Evolutionary conservation across 495 filamentous ascomycete genomes (phyloP).

Genomic region (Penicillium goetzii): DNA sequence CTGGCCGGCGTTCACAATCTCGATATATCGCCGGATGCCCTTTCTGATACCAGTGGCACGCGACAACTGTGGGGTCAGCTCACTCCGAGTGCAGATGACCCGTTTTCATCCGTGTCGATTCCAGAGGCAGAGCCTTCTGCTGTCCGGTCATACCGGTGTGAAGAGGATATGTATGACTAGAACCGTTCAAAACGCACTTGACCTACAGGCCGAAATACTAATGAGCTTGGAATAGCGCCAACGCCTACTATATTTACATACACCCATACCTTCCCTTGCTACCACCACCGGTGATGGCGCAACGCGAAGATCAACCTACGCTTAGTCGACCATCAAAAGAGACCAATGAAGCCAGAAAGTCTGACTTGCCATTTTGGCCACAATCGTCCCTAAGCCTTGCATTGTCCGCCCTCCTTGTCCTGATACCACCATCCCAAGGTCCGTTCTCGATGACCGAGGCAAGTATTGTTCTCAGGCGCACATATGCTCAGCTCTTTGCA

Average conservation of each 20-base stretch:
- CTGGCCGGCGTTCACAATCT: slow-evolving; percentile 27
- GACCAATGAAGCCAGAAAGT: slow-evolving; percentile 20
- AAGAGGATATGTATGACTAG: slow-evolving; percentile 32
- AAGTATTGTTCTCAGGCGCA: slow-evolving; percentile 43
- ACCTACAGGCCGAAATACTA: background rate
- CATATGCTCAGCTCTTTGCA: slow-evolving; percentile 54
- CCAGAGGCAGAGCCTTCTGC: slow-evolving; percentile 10
- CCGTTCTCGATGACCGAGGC: slow-evolving; percentile 34
- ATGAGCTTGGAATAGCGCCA: slow-evolving; percentile 22
- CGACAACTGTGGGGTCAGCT: slow-evolving; percentile 27
- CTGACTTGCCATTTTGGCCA: slow-evolving; percentile 39
- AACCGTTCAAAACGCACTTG: slow-evolving; percentile 9
- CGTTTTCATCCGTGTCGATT: slow-evolving; percentile 19
- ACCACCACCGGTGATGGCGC: slow-evolving; percentile 42
- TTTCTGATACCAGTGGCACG: slow-evolving; percentile 19
- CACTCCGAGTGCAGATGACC: slow-evolving; percentile 29
- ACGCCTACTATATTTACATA: slow-evolving; percentile 59
- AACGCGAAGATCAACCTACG: slow-evolving; percentile 41
- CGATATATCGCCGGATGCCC: slow-evolving; percentile 25
- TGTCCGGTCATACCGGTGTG: slow-evolving; percentile 32
- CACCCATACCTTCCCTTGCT: slow-evolving; percentile 58
- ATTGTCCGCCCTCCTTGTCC: slow-evolving; percentile 51
- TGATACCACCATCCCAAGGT: slow-evolving; percentile 51
- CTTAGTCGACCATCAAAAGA: slow-evolving; percentile 17
- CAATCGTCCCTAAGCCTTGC: slow-evolving; percentile 51